Percentiles rank a stretch among this genome's conserved stretches.
Evolutionary conservation across 2,329 filamentous ascomycete species (phyloP).

Genomic region (Coleophoma crateriformis): DNA sequence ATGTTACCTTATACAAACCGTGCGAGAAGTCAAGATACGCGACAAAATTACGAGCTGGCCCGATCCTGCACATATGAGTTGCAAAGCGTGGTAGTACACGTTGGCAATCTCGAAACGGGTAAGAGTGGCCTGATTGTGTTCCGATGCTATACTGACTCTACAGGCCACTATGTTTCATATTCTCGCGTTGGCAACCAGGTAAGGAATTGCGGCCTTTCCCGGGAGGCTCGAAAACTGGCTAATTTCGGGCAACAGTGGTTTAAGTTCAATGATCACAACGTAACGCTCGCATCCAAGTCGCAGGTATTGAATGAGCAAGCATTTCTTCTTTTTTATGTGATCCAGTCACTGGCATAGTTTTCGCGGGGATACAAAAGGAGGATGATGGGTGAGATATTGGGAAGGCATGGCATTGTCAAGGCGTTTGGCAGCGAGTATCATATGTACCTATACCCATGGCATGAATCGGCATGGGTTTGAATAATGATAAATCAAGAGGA

Average conservation of each 20-base stretch:
- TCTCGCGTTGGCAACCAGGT: constrained; percentile 73
- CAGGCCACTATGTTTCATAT: constrained; percentile 83
- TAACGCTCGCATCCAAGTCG: constrained; percentile 75
- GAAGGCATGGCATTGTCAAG: background rate
- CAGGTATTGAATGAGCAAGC: constrained; percentile 84
- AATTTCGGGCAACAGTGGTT: constrained; percentile 63
- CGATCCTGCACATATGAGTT: constrained; percentile 78
- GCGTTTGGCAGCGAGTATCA: background rate
- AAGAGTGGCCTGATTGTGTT: constrained; percentile 5
- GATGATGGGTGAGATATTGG: too few relatives aligned
- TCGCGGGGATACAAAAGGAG: background rate
- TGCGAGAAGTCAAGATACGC: constrained; percentile 43
- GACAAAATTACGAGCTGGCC: constrained; percentile 48
- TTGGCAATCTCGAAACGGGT: constrained; percentile 84
- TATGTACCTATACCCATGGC: too few relatives aligned
- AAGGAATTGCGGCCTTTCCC: constrained; percentile 6
- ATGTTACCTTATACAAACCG: constrained; percentile 85
- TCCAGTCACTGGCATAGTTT: constrained; percentile 49
- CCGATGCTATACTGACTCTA: constrained; percentile 8
- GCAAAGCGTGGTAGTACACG: constrained; percentile 84
- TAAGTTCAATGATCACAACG: constrained; percentile 91
- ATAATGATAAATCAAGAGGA: too few relatives aligned
- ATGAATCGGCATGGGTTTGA: too few relatives aligned
- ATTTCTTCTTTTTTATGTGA: constrained; percentile 85
- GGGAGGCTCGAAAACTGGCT: background rate